Evolutionary conservation across 2,329 filamentous ascomycete genomes (phyloP), one percentile per base, ranked within the genome.

Genomic region (Aureobasidium zeae): DNA sequence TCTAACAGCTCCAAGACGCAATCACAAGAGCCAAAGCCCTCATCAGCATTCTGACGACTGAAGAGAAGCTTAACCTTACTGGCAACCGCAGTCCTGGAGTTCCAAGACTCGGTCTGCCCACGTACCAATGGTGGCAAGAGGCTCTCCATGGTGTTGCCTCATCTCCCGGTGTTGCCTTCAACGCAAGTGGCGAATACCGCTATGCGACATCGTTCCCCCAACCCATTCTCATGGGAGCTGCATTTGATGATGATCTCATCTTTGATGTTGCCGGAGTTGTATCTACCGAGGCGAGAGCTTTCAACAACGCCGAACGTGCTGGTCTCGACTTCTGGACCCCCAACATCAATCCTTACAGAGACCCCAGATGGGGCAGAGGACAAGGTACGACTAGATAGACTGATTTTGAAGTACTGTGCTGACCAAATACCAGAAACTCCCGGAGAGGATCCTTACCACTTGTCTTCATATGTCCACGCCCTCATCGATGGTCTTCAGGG

Each of bases 141-240:
- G 73, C 69, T 1, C 64, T 78, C 0, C 75, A 79, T 51, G 76
- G 77, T 1, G 58, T 78, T 26, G 49, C 50, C 10, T 55, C 51
- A 3, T 69, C 68, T 15, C 71, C 71, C 0, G 77, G 75, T 0
- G 73, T 74, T 5, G 64, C 70, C 21, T 79, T 77, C 57, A 67
- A 69, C n/a, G 57, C 58, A 5, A 62, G 61, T 10, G 72, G 71
- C 2, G 60, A 71, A 9, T 83, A 70, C 55, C 72, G 66, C 49
- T 74, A 72, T 54, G 74, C 79, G 0, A 83, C 79, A 0, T 77
- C 73, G 0, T 83, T 83, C 53, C 77, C 79, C 0, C 71, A 74
- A 55, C 78, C 79, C 0, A 79, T 84, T 39, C 59, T 73, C 2
- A 71, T 78, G 52, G 72, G 72, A 16, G 76, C 79, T 0, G 71